Evolutionary conservation across 2,329 filamentous ascomycete species (phyloP).

Genomic region (Fusarium hainanense): DNA sequence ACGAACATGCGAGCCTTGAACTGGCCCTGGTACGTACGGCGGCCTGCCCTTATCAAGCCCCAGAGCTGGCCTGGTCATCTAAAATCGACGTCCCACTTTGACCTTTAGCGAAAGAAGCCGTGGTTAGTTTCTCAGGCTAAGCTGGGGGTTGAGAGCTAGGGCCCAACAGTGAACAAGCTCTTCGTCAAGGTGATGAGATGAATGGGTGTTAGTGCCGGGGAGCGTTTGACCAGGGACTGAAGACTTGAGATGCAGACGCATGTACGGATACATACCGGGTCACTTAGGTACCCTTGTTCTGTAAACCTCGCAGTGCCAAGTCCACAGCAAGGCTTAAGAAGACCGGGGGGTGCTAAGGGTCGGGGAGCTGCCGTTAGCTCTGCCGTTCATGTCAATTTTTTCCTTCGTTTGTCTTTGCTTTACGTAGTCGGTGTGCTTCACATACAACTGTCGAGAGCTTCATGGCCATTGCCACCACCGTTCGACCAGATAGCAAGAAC

Average conservation of each 20-base stretch:
- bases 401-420: slow-evolving; percentile 3
- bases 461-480: not conserved
- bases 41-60: slow-evolving; percentile 43
- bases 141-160: slow-evolving; percentile 39
- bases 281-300: slow-evolving; percentile 35
- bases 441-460: not conserved
- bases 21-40: slow-evolving; percentile 36
- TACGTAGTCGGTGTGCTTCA: slow-evolving; percentile 34
- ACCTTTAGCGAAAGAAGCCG: slow-evolving; percentile 37
- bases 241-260: slow-evolving; percentile 37
- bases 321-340: slow-evolving; percentile 43
- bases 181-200: slow-evolving; percentile 35
- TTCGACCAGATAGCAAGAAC: not conserved
- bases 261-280: slow-evolving; percentile 36
- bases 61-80: slow-evolving; percentile 38
- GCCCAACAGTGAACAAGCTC: slow-evolving; percentile 35
- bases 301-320: slow-evolving; percentile 35
- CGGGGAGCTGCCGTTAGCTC: slow-evolving; percentile 45
- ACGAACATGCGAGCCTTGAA: slow-evolving; percentile 40
- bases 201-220: slow-evolving; percentile 39
- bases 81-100: slow-evolving; percentile 38
- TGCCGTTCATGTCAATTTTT: slow-evolving; percentile 35
- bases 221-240: slow-evolving; percentile 40
- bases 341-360: slow-evolving; percentile 40
- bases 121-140: slow-evolving; percentile 38